phyloP scores from a whole-genome alignment of 441 rosid genomes.

The Gossypium armourianum region DNA sequence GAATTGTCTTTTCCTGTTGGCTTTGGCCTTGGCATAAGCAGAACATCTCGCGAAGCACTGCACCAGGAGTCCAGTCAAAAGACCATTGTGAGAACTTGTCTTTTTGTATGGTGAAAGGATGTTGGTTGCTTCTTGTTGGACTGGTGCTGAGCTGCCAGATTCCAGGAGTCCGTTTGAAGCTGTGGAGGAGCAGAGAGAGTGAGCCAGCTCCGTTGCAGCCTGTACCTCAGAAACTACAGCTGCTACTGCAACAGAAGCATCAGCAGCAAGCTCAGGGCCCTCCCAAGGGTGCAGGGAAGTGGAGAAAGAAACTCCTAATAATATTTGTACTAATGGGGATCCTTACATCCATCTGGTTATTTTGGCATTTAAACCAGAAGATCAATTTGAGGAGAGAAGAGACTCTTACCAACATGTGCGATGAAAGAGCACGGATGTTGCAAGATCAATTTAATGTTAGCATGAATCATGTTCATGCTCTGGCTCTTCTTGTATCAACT shows the following conservation, averaged over 20 bases:
- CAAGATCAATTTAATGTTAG: conserved; percentile 99
- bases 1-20: conserved; percentile 15
- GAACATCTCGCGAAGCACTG: conserved; percentile 27
- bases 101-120: conserved; percentile 30
- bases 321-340: conserved; percentile 46
- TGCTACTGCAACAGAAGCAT: conserved; percentile 40
- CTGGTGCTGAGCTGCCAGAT: conserved; percentile 32
- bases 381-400: conserved; percentile 40
- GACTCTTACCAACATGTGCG: conserved; percentile 81
- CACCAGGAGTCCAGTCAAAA: conserved; percentile 19
- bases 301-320: conserved; percentile 64
- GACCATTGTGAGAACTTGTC: conserved; percentile 23
- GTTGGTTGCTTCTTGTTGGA: conserved; percentile 48
- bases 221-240: conserved; percentile 32
- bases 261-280: conserved; percentile 34
- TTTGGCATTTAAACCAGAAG: conserved; percentile 37
- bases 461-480: conserved; percentile 88
- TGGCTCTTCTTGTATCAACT: conserved; percentile 88
- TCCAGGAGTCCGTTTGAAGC: conserved; percentile 28
- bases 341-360: conserved; percentile 54
- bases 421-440: conserved; percentile 84
- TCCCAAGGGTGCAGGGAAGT: conserved; percentile 51
- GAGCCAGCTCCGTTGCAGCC: conserved; percentile 28
- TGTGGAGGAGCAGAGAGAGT: conserved; percentile 26
- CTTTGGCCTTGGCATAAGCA: conserved; percentile 26